Evolutionary conservation across 1,139 yeast genomes (phyloP).

Genomic region (Lodderomyces elongisporus): DNA sequence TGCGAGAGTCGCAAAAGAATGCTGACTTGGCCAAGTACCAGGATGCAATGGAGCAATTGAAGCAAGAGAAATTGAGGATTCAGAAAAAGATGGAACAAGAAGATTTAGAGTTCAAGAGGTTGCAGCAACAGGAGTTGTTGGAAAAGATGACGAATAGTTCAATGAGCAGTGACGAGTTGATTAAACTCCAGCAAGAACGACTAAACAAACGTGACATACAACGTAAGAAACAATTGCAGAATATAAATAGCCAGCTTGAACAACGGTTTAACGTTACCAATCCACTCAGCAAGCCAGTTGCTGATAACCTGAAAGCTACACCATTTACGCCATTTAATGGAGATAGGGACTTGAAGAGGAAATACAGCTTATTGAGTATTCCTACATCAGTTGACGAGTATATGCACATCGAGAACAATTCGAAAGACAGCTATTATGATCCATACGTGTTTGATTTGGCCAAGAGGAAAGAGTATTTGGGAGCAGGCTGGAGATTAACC

Average conservation of each 20-base stretch:
- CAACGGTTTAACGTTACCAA: constrained; percentile 19
- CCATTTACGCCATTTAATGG: constrained; percentile 97
- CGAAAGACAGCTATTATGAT: constrained; percentile 39
- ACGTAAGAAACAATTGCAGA: constrained; percentile 63
- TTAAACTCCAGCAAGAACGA: constrained; percentile 35
- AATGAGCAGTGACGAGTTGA: constrained; percentile 50
- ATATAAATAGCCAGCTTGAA: constrained; percentile 49
- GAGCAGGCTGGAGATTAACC: constrained; percentile 78
- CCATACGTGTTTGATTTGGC: constrained; percentile 51
- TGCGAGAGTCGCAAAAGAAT: constrained; percentile 65
- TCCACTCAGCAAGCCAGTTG: constrained; percentile 14
- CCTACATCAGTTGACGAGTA: too few relatives aligned
- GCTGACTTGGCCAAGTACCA: constrained; percentile 59
- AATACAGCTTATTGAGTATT: too few relatives aligned
- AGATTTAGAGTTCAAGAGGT: constrained; percentile 51
- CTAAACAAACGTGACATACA: constrained; percentile 59
- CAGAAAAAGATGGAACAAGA: constrained; percentile 72
- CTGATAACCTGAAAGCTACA: too few relatives aligned
- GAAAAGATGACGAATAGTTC: constrained; percentile 57
- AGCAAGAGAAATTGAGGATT: constrained; percentile 54
- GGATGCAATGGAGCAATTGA: constrained; percentile 52
- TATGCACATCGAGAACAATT: too few relatives aligned
- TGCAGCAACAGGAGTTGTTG: constrained; percentile 64
- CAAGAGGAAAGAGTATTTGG: constrained; percentile 64
- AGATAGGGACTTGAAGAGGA: constrained; percentile 47